Conservation (phyloP, 768 basidiomycete genomes). For the Tulasnella sp. region DNA sequence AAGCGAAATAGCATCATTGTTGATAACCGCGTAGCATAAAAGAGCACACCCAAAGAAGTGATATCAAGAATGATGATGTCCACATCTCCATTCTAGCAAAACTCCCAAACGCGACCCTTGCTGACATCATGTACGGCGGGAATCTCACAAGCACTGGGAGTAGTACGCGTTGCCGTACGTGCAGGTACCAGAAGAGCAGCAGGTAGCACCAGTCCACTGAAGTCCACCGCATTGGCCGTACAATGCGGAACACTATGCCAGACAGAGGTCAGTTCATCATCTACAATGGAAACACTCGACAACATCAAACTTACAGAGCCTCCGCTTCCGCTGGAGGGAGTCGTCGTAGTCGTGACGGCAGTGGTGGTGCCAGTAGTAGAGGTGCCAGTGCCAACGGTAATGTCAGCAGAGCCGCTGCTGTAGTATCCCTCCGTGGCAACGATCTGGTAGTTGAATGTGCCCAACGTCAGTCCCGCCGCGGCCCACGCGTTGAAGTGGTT, state of each 20-base stretch:
- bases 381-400: neutral
- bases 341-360: neutral
- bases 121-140: too few relatives aligned
- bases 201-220: conserved; percentile 7
- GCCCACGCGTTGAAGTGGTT: conserved; percentile 18
- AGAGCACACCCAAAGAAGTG: too few relatives aligned
- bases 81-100: too few relatives aligned
- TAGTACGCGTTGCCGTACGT: neutral
- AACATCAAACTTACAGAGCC: neutral
- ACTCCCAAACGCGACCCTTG: too few relatives aligned
- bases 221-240: conserved; percentile 9
- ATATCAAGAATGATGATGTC: too few relatives aligned
- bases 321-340: neutral
- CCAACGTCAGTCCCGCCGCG: conserved; percentile 3
- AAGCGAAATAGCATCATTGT: too few relatives aligned
- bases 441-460: conserved; percentile 15
- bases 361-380: neutral
- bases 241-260: neutral
- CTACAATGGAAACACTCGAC: too few relatives aligned
- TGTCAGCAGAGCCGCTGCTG: neutral
- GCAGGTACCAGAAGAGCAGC: conserved; percentile 13
- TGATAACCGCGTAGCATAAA: too few relatives aligned
- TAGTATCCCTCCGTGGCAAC: conserved; percentile 13
- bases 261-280: too few relatives aligned
- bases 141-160: neutral